Base-by-base conservation (phyloP, 2,329 filamentous ascomycete species). In the Talaromyces sp. region DNA sequence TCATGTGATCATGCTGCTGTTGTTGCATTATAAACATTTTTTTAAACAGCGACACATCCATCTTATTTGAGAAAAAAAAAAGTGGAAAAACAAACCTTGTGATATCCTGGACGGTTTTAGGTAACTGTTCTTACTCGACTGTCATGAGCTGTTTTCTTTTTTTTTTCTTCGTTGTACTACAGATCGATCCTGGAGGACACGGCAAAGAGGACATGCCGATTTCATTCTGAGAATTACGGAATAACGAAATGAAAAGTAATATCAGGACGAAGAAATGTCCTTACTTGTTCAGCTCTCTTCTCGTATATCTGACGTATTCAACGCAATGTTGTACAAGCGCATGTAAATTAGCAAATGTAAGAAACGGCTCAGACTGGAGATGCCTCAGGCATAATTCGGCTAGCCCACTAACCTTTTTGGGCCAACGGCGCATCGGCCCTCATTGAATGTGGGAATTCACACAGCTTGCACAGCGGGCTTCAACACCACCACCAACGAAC, bases 341-440 rank as follows among this genome's bases (percentile, higher is more conserved):
- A 33, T 35, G 14, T 35, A 35, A 33, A 31, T 35, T 52, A 1
- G 14, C 28, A 50, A 6, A 12, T 39, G 21, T 48, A 28, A 5
- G 50, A 8, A 35, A 23, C 18, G 35, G 28, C 21, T 11, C 35
- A 31, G 46, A 21, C n/a, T 48, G 6, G 57, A n/a, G 33, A 28
- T 62, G 55, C 60, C 39, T 61, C 70, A 70, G 72, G 70, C 54
- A 42, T 4, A 23, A 69, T 71, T 68, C 71, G 67, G 75, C 75
- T 77, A 77, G 77, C 48, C 37, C 14, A 61, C 63, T 64, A 66
- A 61, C 75, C 73, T 72, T 75, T 76, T 78, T 78, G 73, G 75
- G 76, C 69, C 69, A 71, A 68, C 71, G 69, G 70, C 65, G 58
- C 63, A 61, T 65, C 58, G 60, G 65, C 60, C 63, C 63, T 64